Conservation (phyloP, 208 protist species). For the Blastocrithidia nonstop region DNA sequence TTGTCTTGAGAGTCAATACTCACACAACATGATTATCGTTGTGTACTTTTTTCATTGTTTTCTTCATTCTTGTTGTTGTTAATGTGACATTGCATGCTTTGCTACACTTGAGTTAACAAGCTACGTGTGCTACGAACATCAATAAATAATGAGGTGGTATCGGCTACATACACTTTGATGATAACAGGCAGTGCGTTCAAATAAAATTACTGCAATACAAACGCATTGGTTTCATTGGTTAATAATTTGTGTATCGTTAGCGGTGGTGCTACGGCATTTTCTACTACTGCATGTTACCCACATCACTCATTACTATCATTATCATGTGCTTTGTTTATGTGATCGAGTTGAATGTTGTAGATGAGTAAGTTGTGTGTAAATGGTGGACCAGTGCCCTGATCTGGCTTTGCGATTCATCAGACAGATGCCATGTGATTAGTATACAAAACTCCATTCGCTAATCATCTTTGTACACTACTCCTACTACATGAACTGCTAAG, state of each 20-base stretch:
- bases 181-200: constrained; percentile 42
- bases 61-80: constrained; percentile 1
- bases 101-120: constrained; percentile 16
- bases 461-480: not conserved
- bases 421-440: too few species aligned
- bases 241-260: constrained; percentile 16
- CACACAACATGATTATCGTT: constrained; percentile 30
- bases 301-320: too few species aligned
- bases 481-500: constrained; percentile 8
- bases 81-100: constrained; percentile 3
- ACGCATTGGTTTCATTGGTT: constrained; percentile 17
- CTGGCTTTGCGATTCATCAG: constrained; percentile 76
- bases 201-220: constrained; percentile 66
- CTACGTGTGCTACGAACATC: constrained; percentile 41
- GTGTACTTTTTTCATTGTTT: not conserved
- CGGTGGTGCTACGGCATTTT: too few species aligned
- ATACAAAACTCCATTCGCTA: too few species aligned
- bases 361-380: constrained; percentile 68
- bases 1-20: too few species aligned
- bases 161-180: constrained; percentile 75
- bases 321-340: too few species aligned
- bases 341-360: constrained; percentile 14
- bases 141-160: constrained; percentile 21
- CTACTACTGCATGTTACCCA: too few species aligned
- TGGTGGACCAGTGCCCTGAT: constrained; percentile 50